Base-by-base conservation (phyloP, 73 alveolate genomes). In the Paramecium tetraurelia region DNA sequence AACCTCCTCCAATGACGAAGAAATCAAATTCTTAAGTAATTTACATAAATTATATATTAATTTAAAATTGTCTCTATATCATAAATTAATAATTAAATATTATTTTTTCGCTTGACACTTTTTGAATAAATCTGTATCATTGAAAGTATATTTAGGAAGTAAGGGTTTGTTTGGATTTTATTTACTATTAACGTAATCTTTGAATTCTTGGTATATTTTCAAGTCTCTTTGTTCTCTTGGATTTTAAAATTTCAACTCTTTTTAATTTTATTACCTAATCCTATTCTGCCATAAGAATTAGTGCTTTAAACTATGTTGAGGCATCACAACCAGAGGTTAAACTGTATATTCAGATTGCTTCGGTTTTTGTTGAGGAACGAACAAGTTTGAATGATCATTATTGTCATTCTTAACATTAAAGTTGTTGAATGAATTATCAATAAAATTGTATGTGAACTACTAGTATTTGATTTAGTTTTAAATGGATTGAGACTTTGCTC, bases 251-350 rank as follows among this genome's bases (percentile, higher is more conserved):
- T 53, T 18, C 3, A 63, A 9, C 10, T 63, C 84, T 63, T 20
- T 63, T 3, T 63, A 63, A 2, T 33, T 63, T 63, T 14, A 27
- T 63, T 63, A 22, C 18, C 11, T 33, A 12, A 36, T 1, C 35
- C 31, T 72, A 36, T 72, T 72, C 14, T 36, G 6, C 59, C 63
- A 36, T 29, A 72, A 38, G 36, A 72, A 72, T 40, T 72, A 72
- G 16, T 72, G 63, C 20, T 72, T 36, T n/a, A 72, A 18, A 72
- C 86, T 72, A 72, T 72, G 86, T 72, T 72, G 5, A 10, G 86
- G 63, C 10, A 40, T 12, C 4, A 72, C 48, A 31, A 24, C 48
- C 31, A 63, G 7, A 11, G 24, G 59, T 43, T 36, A 16, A 0
- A 72, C 10, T 36, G 86, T 35, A 72, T 72, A 36, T 36, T 72